Percentiles rank a stretch among this genome's conserved stretches.
phyloP scores from a whole-genome alignment of 495 filamentous ascomycete genomes.

The Aspergillus avenaceus region DNA sequence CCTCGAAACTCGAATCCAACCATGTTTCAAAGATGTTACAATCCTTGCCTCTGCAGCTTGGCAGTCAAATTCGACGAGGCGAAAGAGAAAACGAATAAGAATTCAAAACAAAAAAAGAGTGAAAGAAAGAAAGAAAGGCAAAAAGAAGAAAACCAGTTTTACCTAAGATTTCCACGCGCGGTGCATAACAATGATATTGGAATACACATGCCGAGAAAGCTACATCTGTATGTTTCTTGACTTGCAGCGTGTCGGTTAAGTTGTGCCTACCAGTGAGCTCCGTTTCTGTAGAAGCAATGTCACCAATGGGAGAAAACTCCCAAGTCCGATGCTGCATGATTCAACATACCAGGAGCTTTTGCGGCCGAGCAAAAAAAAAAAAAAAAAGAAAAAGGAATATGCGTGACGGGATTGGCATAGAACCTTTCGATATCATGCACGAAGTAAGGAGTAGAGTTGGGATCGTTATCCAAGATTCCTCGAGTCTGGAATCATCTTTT shows the following conservation, averaged over 20 bases:
- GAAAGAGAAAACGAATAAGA: too few relatives aligned
- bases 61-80: too few relatives aligned
- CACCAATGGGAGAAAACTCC: neutral
- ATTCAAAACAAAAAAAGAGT: too few relatives aligned
- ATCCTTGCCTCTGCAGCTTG: neutral
- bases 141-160: neutral
- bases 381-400: neutral
- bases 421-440: slow-evolving; percentile 4
- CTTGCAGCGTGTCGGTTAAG: neutral
- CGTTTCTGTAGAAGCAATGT: neutral
- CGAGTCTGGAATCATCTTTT: neutral
- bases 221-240: neutral
- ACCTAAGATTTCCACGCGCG: neutral
- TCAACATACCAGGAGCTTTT: slow-evolving; percentile 1
- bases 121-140: too few relatives aligned
- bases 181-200: neutral
- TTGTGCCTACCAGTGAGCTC: neutral
- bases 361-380: neutral
- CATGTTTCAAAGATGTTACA: neutral
- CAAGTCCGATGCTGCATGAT: neutral
- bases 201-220: neutral
- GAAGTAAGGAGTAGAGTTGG: neutral
- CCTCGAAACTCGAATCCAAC: neutral
- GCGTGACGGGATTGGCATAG: neutral
- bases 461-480: neutral